phyloP scores from a whole-genome alignment of 2,329 filamentous ascomycete species.

The Tolypocladium sp. region DNA sequence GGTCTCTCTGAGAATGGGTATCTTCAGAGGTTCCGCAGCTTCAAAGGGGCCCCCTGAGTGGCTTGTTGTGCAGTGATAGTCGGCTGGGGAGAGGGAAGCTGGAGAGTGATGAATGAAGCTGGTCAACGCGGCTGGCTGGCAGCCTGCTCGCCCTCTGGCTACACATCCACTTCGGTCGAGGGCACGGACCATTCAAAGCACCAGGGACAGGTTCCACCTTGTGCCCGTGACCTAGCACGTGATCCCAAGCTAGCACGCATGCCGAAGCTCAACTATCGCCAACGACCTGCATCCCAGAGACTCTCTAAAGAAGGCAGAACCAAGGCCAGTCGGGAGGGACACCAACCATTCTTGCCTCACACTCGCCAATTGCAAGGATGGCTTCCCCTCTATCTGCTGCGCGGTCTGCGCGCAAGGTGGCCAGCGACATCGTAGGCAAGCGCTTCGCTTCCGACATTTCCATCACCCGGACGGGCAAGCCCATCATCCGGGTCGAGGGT shows the following conservation, averaged over 20 bases:
- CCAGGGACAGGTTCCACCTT: neutral
- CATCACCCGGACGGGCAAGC: conserved; percentile 94
- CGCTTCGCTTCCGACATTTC: conserved; percentile 68
- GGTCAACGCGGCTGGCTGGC: conserved; percentile 26
- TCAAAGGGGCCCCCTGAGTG: neutral
- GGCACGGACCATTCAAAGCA: neutral
- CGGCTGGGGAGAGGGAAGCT: neutral
- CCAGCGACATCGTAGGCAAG: conserved; percentile 38
- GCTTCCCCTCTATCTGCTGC: conserved; percentile 46
- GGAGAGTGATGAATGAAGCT: conserved; percentile 1
- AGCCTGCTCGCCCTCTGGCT: conserved; percentile 18
- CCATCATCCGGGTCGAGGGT: conserved; percentile 79
- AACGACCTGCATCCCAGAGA: conserved; percentile 7
- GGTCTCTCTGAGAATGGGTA: neutral
- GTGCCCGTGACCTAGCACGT: conserved; percentile 11
- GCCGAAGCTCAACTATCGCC: conserved; percentile 4
- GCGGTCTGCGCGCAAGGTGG: conserved; percentile 41
- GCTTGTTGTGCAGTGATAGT: neutral
- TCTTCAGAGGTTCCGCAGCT: neutral
- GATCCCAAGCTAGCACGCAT: neutral
- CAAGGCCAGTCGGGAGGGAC: conserved; percentile 21
- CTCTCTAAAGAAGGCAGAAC: conserved; percentile 11
- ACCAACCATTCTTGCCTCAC: conserved; percentile 11
- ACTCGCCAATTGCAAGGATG: conserved; percentile 34
- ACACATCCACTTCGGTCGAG: conserved; percentile 6